Evolutionary conservation across 1,139 yeast species (phyloP).

Genomic region (Sporopachydermia cereana): DNA sequence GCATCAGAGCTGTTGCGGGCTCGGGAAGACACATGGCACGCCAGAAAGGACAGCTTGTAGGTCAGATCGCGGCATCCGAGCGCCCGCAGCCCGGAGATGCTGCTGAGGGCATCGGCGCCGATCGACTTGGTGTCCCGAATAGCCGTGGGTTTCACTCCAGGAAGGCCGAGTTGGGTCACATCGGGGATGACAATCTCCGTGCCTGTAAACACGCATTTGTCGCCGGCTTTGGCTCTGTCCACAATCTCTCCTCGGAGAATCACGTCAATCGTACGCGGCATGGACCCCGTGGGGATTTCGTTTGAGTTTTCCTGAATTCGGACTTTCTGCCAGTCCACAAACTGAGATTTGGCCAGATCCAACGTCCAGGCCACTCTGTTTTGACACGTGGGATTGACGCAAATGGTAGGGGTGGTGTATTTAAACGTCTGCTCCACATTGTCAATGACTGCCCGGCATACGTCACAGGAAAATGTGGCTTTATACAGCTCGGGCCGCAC

Average conservation of each 20-base stretch:
- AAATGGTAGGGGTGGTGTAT: slow-evolving; percentile 90
- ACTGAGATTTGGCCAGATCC: slow-evolving; percentile 72
- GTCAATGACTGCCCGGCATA: slow-evolving; percentile 75
- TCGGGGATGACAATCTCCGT: slow-evolving; percentile 95
- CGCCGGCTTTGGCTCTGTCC: slow-evolving; percentile 97
- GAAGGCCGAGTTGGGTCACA: slow-evolving; percentile 88
- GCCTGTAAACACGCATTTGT: slow-evolving; percentile 89
- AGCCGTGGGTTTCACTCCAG: slow-evolving; percentile 87
- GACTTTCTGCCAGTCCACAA: slow-evolving; percentile 95
- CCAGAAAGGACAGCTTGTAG: slow-evolving; percentile 81
- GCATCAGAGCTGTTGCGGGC: slow-evolving; percentile 21
- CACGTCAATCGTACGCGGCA: slow-evolving; percentile 96
- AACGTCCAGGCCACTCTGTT: slow-evolving; percentile 83
- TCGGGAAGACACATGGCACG: slow-evolving; percentile 60
- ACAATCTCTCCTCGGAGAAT: slow-evolving; percentile 90
- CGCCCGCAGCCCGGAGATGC: slow-evolving; percentile 75
- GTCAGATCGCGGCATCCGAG: slow-evolving; percentile 93
- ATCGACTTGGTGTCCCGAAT: slow-evolving; percentile 54
- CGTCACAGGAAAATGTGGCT: slow-evolving; percentile 84
- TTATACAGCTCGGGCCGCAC: slow-evolving; percentile 89
- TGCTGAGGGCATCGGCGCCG: slow-evolving; percentile 67
- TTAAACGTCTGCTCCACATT: slow-evolving; percentile 90
- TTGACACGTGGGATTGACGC: slow-evolving; percentile 79
- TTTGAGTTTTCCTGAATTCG: slow-evolving; percentile 91
- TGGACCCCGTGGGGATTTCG: slow-evolving; percentile 96